Evolutionary conservation across 805 yeast species (phyloP), one percentile per base, ranked within the genome.

Genomic region (Candida anglica): DNA sequence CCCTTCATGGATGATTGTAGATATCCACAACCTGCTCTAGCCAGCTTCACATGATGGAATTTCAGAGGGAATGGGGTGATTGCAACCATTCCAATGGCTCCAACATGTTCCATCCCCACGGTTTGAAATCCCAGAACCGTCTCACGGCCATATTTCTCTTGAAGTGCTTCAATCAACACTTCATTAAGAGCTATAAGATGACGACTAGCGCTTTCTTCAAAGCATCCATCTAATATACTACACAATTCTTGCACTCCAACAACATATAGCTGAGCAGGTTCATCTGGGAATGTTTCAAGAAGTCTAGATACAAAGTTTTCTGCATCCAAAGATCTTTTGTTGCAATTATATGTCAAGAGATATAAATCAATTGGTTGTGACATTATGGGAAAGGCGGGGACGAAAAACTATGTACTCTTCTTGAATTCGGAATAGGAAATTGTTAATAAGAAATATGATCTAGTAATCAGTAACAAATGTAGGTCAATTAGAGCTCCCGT

Each of bases 1-100:
- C 95, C 96, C 53, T 89, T 89, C 47, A 85, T 52, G 34, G 79
- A 75, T 1, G 91, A 77, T 38, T 68, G 63, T 6, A 70, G 65
- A 35, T 63, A 51, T 2, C 96, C 96, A 40, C 79, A 64, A 13
- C 75, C 69, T 14, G 60, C 62, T 8, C 49, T 52, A 2, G 68
- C 68, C 10, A 38, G 44, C 10, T 46, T 41, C 11, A 60, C 33
- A 28, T 47, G 39, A 17, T 47, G 28, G 15, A 65, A 47, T 35
- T 54, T 57, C 61, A 56, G 58, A 14, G 56, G 44, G 41, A 45
- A 60, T n/a, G 73, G 71, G 8, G 73, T 63, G 9, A 81, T 53
- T 2, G 77, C 53, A 3, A 81, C 52, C 3, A 76, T 33, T 0
- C 82, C 86, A 28, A 75, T 64, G 1, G 83, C 75, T 2, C 89